These are phyloP conservation scores for Fusarium beomiforme DNA, from an alignment of 2,329 filamentous ascomycete species.

Conservation along the genomic window DNA sequence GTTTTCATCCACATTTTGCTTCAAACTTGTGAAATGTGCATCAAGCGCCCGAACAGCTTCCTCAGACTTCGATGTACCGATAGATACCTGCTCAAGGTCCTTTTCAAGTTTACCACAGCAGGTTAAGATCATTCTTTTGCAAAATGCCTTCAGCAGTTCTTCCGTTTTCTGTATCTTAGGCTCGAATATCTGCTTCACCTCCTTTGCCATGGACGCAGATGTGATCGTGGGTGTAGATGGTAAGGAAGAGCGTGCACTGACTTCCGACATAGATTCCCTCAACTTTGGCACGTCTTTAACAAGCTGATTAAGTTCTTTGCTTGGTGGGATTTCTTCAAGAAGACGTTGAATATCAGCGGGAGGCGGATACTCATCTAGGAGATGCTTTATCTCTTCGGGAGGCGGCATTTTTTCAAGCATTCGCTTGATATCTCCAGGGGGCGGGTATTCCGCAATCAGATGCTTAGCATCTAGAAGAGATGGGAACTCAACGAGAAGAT, in stretches of 20 bases:
- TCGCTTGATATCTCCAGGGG: not conserved
- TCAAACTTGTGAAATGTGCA: not conserved
- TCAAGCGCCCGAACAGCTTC: constrained; percentile 7
- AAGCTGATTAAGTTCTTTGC: constrained; percentile 4
- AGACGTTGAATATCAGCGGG: not conserved
- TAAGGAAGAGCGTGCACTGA: not conserved
- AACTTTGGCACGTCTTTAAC: constrained; percentile 3
- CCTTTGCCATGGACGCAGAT: constrained; percentile 4
- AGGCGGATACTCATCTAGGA: constrained; percentile 2
- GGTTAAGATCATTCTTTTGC: not conserved
- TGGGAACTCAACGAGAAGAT: not conserved
- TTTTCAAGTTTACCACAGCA: constrained; percentile 23
- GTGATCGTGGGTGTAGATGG: not conserved
- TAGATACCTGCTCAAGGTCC: constrained; percentile 37
- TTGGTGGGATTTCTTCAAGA: constrained; percentile 13
- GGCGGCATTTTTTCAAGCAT: not conserved
- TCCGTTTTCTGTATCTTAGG: constrained; percentile 14
- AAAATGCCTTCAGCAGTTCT: constrained; percentile 4
- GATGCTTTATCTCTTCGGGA: not conserved
- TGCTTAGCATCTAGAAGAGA: not conserved
- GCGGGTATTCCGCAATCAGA: not conserved
- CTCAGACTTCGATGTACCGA: constrained; percentile 13
- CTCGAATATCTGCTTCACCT: constrained; percentile 14
- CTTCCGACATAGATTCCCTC: not conserved
- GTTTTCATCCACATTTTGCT: not conserved